phyloP scores from a whole-genome alignment of 352 stramenopile species.

The Phytophthora chlamydospora region DNA sequence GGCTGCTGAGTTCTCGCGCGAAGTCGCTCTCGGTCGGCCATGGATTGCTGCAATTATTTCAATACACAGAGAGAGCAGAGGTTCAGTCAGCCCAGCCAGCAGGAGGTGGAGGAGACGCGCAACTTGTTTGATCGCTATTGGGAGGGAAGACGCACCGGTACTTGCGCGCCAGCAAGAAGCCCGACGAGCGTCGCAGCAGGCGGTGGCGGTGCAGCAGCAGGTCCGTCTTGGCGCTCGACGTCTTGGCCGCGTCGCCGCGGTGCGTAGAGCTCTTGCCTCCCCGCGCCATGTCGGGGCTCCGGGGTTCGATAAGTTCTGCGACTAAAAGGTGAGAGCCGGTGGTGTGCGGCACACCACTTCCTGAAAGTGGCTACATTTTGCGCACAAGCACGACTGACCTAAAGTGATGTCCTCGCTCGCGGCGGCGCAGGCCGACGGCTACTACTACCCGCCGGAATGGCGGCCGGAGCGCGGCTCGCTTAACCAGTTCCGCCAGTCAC shows the following conservation, averaged over 20 bases:
- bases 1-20: slow-evolving; percentile 28
- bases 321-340: background rate
- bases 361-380: background rate
- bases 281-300: slow-evolving; percentile 47
- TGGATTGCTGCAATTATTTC: slow-evolving; percentile 27
- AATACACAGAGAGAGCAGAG: slow-evolving; percentile 9
- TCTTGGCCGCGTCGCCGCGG: slow-evolving; percentile 42
- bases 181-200: slow-evolving; percentile 63
- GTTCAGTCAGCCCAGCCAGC: background rate
- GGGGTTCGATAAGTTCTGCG: no score
- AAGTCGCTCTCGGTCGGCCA: slow-evolving; percentile 45
- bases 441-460: slow-evolving; percentile 96
- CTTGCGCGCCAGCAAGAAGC: slow-evolving; percentile 77
- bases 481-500: slow-evolving; percentile 81
- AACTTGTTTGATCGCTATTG: slow-evolving; percentile 8
- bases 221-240: slow-evolving; percentile 40
- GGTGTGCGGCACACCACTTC: slow-evolving; percentile 1
- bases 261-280: slow-evolving; percentile 58
- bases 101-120: background rate
- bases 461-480: slow-evolving; percentile 86
- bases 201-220: slow-evolving; percentile 66
- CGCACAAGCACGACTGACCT: background rate
- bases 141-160: slow-evolving; percentile 47
- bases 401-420: slow-evolving; percentile 94
- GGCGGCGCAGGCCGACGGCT: slow-evolving; percentile 97